Evolutionary conservation across 345 rosid species (phyloP), one percentile per base, ranked within the genome.

Genomic region (Mangifera indica): DNA sequence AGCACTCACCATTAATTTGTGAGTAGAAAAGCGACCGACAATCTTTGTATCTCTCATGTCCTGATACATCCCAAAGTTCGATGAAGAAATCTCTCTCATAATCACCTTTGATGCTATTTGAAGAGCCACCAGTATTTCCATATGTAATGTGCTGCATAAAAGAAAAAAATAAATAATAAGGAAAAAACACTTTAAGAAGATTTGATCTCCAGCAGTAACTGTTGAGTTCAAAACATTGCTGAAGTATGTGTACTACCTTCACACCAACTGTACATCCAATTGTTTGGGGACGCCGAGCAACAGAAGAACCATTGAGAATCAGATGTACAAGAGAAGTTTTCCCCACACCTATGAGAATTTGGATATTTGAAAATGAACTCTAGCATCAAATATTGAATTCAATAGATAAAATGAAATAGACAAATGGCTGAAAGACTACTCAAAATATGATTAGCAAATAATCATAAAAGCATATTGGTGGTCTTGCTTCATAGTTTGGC

Each of bases 1-100:
- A 34, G 24, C 29, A 26, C 85, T 82, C 70, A 93, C 99, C 99
- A 70, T 93, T 96, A 63, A 93, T 86, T 75, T 89, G 97, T 37
- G 99, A 93, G 78, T 96, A 96, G 83, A 96, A 96, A 20, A 93
- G 81, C 53, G 99, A 85, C 18, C 99, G 90, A 60, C 98, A 93
- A 75, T 91, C 98, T 87, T 91, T 96, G 84, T 96, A 96, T 72
- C 98, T 85, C 7, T 96, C 99, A 64, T 96, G 99, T 22, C 99
- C 98, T 26, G 98, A 96, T 63, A 96, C 88, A 80, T 96, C 99
- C 99, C 99, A 96, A 7, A 96, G 96, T 83, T 96, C 99, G 60
- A 93, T 83, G 79, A 96, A 96, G 86, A 96, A 93, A 75, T 96
- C 99, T 86, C 99, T 86, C 79, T 91, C 97, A 29, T 88, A 58